Base-by-base conservation (phyloP, 352 stramenopile genomes). In the Globisporangium rhizosaccharum region DNA sequence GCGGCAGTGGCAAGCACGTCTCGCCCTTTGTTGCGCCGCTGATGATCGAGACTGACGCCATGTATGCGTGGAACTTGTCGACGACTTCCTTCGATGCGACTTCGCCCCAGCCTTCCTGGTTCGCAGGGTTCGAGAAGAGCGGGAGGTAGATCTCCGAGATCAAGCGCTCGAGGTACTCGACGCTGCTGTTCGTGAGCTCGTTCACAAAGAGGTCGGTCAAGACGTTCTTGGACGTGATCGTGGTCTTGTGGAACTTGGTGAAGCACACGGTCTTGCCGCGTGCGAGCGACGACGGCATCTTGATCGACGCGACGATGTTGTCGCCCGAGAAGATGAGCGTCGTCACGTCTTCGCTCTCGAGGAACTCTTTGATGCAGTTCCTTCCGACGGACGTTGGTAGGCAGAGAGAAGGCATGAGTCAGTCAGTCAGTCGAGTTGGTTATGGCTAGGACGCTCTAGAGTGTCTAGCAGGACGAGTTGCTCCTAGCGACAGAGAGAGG, bases 1-100 rank as follows among this genome's bases (percentile, higher is more conserved):
- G 93, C 11, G 97, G 97, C 62, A 99, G 79, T 0, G 97, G 96
- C 47, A 99, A 76, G 62, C 94, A 96, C 51, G 96, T 98, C 68
- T 99, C 92, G n/a, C 96, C 97, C 61, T 98, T 97, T 25, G 97
- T 98, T 25, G 98, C 94, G 6, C 94, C 94, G 53, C 94, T 97
- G 53, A 99, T 96, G 71, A 99, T 99, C 26, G 90, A 96, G 0
- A 97, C 94, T 1, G 85, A 97, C 8, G 92, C 96, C 70, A 99
- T 88, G 69, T 99, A 99, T 51, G 87, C 90, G 73, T 99, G 96
- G 59, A 99, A 98, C 61, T 96, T 96, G 67, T 99, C 96, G 50
- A 98, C 96, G 7, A 99, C 94, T 65, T 99, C 96, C 48, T 97
- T 93, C 17, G 92, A 98, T 0, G 94, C 93, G 15, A 99, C 93